Percentiles rank a stretch among this genome's conserved stretches.
Conservation (phyloP, 768 basidiomycete genomes). For the Hypholoma sublateritium region DNA sequence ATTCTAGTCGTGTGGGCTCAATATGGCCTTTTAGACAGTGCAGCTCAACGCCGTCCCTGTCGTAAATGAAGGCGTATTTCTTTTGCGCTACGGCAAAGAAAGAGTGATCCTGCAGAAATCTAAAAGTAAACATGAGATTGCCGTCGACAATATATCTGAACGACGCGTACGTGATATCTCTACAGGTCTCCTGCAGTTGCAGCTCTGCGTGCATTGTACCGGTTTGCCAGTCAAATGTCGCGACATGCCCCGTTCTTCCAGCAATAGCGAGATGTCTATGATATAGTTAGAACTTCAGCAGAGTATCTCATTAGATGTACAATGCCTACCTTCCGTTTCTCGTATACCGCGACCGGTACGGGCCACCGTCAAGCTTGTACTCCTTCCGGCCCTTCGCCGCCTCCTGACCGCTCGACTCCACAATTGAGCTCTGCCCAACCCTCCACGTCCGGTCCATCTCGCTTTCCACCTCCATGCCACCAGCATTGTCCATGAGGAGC, state of each 20-base stretch:
- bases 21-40: constrained; percentile 83
- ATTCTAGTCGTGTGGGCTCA: constrained; percentile 88
- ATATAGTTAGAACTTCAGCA: not conserved
- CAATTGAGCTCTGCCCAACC: constrained; percentile 78
- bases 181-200: constrained; percentile 84
- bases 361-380: constrained; percentile 82
- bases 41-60: constrained; percentile 89
- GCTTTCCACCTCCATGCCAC: constrained; percentile 72
- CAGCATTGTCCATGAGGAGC: constrained; percentile 67
- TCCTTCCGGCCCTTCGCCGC: constrained; percentile 76
- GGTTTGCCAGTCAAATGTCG: constrained; percentile 92
- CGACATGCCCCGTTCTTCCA: constrained; percentile 81
- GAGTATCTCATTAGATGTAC: not conserved
- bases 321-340: constrained; percentile 76
- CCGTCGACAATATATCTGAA: not conserved
- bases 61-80: constrained; percentile 95
- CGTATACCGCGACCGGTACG: constrained; percentile 83
- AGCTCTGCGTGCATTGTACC: constrained; percentile 85
- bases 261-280: constrained; percentile 83
- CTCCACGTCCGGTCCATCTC: constrained; percentile 91
- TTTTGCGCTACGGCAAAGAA: constrained; percentile 96
- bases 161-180: constrained; percentile 72
- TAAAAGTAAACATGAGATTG: constrained; percentile 25
- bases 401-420: constrained; percentile 63
- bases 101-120: constrained; percentile 90